Conservation (phyloP, 2,329 filamentous ascomycete genomes). For the Aspergillus flavus region DNA sequence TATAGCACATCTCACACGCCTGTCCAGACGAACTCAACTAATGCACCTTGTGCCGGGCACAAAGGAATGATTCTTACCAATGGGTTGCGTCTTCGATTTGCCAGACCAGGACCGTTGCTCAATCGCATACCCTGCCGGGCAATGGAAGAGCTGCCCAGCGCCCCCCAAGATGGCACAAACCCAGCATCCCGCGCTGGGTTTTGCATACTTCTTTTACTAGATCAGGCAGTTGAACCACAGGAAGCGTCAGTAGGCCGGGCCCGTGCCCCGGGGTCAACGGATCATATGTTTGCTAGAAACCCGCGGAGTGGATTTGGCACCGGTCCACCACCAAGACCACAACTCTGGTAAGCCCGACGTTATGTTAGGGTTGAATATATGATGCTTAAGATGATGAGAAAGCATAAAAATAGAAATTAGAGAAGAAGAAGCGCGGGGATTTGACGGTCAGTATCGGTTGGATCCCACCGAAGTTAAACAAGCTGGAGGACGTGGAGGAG, state of each 20-base stretch:
- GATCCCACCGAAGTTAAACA: not conserved
- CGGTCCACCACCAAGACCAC: not conserved
- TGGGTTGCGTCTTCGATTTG: constrained; percentile 22
- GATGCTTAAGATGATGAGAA: not conserved
- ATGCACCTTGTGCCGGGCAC: not conserved
- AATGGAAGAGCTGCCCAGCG: constrained; percentile 10
- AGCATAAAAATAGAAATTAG: not conserved
- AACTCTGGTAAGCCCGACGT: not conserved
- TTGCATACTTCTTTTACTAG: constrained; percentile 22
- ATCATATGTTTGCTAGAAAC: not conserved
- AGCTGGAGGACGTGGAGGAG: constrained; percentile 1
- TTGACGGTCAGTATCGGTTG: not conserved
- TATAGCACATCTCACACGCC: constrained; percentile 92
- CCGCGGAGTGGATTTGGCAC: not conserved
- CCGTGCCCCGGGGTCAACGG: not conserved
- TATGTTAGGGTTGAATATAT: not conserved
- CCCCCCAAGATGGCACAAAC: constrained; percentile 9
- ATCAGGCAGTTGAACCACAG: not conserved
- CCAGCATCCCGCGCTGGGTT: constrained; percentile 8
- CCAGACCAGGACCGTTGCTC: constrained; percentile 10
- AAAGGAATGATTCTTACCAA: constrained; percentile 22
- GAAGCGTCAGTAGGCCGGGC: not conserved
- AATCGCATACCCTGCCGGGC: constrained; percentile 11
- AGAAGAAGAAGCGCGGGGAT: not conserved
- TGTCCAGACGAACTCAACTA: constrained; percentile 38